Conservation (phyloP, 768 basidiomycete species). For the Leccinellum luteum region DNA sequence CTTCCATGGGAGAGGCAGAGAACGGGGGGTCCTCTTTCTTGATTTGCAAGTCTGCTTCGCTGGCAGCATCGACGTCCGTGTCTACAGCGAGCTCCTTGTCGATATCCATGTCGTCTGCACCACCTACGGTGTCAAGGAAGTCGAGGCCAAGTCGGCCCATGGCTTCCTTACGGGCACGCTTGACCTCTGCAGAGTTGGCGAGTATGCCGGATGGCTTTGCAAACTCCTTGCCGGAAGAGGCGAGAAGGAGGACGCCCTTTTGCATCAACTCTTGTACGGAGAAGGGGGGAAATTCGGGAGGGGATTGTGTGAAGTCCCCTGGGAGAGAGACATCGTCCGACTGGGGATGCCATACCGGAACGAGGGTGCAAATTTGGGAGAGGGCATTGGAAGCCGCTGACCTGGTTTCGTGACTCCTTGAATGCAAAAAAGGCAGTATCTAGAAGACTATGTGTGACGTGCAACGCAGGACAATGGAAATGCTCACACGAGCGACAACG, state of each 20-base stretch:
- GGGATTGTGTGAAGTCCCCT: conserved; percentile 26
- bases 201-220: conserved; percentile 68
- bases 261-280: conserved; percentile 74
- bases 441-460: conserved; percentile 29
- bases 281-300: conserved; percentile 69
- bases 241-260: conserved; percentile 77
- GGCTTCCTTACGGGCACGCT: conserved; percentile 83
- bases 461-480: not conserved
- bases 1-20: conserved; percentile 43
- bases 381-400: conserved; percentile 86
- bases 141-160: conserved; percentile 86
- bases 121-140: conserved; percentile 73
- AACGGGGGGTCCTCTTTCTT: conserved; percentile 40
- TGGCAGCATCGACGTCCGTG: conserved; percentile 46
- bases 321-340: conserved; percentile 25
- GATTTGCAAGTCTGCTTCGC: conserved; percentile 37
- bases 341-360: conserved; percentile 70
- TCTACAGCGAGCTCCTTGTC: conserved; percentile 77
- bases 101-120: conserved; percentile 76
- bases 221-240: conserved; percentile 94
- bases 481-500: conserved; percentile 79
- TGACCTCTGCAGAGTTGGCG: conserved; percentile 74
- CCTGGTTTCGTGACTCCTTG: conserved; percentile 90
- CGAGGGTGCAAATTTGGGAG: conserved; percentile 79
- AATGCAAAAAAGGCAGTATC: conserved; percentile 90